phyloP scores from a whole-genome alignment of 1,284 basidiomycete species.

The Irpex sp. region DNA sequence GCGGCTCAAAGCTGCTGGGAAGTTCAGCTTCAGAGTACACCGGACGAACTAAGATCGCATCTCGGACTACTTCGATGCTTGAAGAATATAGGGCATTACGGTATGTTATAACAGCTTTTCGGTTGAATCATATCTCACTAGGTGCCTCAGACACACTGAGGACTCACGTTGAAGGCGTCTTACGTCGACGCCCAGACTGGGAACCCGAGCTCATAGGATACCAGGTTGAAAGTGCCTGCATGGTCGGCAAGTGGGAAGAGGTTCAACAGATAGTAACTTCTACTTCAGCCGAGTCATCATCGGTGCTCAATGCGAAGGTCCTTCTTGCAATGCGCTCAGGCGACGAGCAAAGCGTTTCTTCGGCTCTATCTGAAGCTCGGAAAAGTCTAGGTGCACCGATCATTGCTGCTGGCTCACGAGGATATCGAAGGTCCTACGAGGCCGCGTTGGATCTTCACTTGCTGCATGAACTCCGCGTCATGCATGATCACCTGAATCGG shows the following conservation, averaged over 20 bases:
- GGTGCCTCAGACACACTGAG: conserved; percentile 76
- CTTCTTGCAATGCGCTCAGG: conserved; percentile 74
- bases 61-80: conserved; percentile 89
- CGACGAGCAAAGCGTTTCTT: conserved; percentile 38
- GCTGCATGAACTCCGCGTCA: conserved; percentile 83
- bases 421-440: conserved; percentile 86
- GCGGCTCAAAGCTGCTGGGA: conserved; percentile 99
- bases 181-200: conserved; percentile 87
- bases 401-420: conserved; percentile 71
- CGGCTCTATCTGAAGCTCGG: conserved; percentile 66
- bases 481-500: conserved; percentile 38
- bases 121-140: neutral
- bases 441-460: conserved; percentile 84
- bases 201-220: conserved; percentile 74
- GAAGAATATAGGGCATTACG: conserved; percentile 94
- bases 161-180: conserved; percentile 91
- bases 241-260: conserved; percentile 90
- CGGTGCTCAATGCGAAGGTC: conserved; percentile 77
- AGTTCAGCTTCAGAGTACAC: conserved; percentile 87
- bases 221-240: conserved; percentile 93
- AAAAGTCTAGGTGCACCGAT: conserved; percentile 77
- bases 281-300: conserved; percentile 46
- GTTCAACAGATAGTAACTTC: conserved; percentile 59
- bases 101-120: conserved; percentile 39
- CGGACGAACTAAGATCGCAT: conserved; percentile 86